Percentiles rank a stretch among this genome's conserved stretches.
phyloP scores from a whole-genome alignment of 2,329 filamentous ascomycete species.

The Nakataea oryzae region DNA sequence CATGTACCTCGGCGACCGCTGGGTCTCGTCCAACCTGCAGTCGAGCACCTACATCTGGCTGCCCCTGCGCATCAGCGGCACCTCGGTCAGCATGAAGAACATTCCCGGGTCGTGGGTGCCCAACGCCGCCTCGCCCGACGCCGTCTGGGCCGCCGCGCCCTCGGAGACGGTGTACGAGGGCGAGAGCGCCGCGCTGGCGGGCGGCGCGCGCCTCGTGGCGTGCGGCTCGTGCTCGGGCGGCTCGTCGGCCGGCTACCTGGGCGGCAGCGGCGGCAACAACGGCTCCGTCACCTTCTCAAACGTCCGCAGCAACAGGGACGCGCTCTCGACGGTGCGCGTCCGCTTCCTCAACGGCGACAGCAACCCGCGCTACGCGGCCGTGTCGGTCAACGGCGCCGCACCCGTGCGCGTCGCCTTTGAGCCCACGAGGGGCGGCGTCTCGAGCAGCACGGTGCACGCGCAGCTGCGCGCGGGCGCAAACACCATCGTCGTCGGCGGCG shows the following conservation, averaged over 20 bases:
- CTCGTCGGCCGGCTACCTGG: conserved; percentile 42
- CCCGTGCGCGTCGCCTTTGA: conserved; percentile 42
- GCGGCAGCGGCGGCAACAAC: conserved; percentile 25
- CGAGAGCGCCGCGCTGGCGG: conserved; percentile 32
- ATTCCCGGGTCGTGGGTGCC: conserved; percentile 40
- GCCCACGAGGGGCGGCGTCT: conserved; percentile 32
- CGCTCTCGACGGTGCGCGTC: conserved; percentile 40
- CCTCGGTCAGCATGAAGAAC: conserved; percentile 37
- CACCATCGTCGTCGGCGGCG: conserved; percentile 32
- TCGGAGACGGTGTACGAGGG: conserved; percentile 41
- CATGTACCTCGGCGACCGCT: conserved; percentile 47
- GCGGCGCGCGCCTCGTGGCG: conserved; percentile 31
- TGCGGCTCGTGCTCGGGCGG: conserved; percentile 43
- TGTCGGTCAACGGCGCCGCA: conserved; percentile 43
- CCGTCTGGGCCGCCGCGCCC: conserved; percentile 22
- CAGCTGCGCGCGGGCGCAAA: conserved; percentile 38
- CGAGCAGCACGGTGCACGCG: conserved; percentile 34
- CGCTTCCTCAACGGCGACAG: conserved; percentile 47
- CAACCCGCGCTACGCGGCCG: conserved; percentile 37
- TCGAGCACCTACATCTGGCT: conserved; percentile 54
- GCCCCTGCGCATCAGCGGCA: conserved; percentile 43
- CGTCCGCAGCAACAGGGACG: conserved; percentile 29
- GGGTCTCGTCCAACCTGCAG: conserved; percentile 39
- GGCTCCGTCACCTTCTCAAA: conserved; percentile 36
- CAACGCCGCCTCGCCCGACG: conserved; percentile 8